A percentile compares a stretch with the other conserved stretches of the same genome.
phyloP scores from a whole-genome alignment of 305 asterid species.

The Fraxinus greggii region DNA sequence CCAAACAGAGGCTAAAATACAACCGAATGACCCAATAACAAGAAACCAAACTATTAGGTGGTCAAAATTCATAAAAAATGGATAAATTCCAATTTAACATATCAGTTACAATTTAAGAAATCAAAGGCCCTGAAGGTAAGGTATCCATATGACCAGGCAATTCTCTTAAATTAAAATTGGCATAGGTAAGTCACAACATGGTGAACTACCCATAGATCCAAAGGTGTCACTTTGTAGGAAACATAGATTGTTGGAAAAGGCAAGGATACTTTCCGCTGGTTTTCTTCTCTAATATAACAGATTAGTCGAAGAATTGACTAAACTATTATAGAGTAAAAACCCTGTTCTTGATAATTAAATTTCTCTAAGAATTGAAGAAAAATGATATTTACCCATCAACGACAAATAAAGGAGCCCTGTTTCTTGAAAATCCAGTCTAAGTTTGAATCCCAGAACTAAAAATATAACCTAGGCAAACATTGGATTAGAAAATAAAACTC shows the following conservation, averaged over 20 bases:
- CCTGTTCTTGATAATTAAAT: neutral
- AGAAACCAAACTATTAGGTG: neutral
- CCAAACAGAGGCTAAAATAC: too few relatives aligned
- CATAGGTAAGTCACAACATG: slow-evolving; percentile 25
- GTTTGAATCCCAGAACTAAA: neutral
- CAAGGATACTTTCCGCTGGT: neutral
- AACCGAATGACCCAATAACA: neutral
- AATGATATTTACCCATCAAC: slow-evolving; percentile 12
- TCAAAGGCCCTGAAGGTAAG: neutral
- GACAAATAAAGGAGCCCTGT: slow-evolving; percentile 16
- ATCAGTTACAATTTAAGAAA: neutral
- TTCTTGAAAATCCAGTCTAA: slow-evolving; percentile 11
- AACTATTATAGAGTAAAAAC: neutral
- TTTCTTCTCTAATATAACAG: neutral
- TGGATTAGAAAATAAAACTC: neutral
- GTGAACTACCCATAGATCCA: slow-evolving; percentile 26
- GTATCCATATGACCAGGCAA: slow-evolving; percentile 1
- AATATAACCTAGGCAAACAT: neutral
- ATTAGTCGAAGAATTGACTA: neutral
- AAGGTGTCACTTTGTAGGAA: slow-evolving; percentile 9
- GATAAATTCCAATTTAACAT: neutral
- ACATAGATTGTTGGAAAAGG: slow-evolving; percentile 8
- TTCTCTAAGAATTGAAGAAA: neutral
- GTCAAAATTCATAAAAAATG: neutral
- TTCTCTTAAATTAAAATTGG: slow-evolving; percentile 11